Evolutionary conservation across 23 red algal species (phyloP), one percentile per base, ranked within the genome.

Genomic region (Agarophyton chilense): DNA sequence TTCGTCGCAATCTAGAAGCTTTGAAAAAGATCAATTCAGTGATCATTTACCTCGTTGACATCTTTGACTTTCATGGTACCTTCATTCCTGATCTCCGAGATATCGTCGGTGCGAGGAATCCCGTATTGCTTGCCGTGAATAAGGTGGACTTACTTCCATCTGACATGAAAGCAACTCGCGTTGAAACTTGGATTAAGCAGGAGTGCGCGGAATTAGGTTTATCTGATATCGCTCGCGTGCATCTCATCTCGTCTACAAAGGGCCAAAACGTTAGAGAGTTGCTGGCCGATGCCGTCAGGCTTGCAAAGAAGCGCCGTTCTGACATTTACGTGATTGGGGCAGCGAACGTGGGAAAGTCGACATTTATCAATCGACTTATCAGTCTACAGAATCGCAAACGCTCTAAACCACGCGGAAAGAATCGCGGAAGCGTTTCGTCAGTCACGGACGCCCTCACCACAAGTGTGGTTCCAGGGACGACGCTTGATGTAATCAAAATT

Each of bases 291-390:
- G 89, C 90, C 2, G 44, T 92, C 12, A 0, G 50, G 47, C 50
- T 95, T 29, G 89, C 78, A 9, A 70, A 84, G 8, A 52, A 83
- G 42, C 26, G 66, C 19, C 52, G 70, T 34, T 51, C 68, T 11
- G 84, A 99, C 62, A 79, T 99, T 2, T 99, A 99, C 52, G 90
- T 99, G 10, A 88, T 99, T 39, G 97, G 97, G 7, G 94, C 93
- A 36, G 94, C 97, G 33, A 99, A 99, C 81, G 97, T 99, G 6
- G 97, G 97, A 16, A 99, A 99, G 73, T 94, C 89, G 55, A 88
- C 92, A 11, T 92, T 99, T 63, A 93, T 99, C 52, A 99, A 99
- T 77, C 77, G 65, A 21, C 58, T 99, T 45, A 70, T 91, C 19
- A 47, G 56, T 12, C n/a, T 72, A 35, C 75, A 61, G 44, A 78